A percentile compares a stretch with the other conserved stretches of the same genome.
These are phyloP conservation scores for Mycena rosella DNA, from an alignment of 768 basidiomycete genomes.

Conservation along the genomic window DNA sequence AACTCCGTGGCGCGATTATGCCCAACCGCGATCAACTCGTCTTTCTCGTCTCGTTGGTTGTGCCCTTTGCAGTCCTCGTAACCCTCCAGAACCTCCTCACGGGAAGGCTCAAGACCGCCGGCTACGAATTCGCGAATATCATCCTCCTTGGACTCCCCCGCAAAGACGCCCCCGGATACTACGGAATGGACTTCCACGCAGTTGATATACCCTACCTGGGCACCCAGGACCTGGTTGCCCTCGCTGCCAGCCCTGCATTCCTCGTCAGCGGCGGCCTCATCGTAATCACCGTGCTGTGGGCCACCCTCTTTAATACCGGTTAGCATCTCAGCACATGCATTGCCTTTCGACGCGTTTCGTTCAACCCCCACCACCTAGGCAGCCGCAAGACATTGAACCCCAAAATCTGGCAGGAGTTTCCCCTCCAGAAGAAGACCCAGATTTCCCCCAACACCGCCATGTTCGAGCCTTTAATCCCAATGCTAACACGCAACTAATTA, in stretches of 20 bases:
- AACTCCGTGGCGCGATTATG: slow-evolving; percentile 49
- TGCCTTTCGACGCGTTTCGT: slow-evolving; percentile 34
- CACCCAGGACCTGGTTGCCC: slow-evolving; percentile 52
- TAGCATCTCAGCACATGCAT: slow-evolving; percentile 11
- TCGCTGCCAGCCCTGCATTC: slow-evolving; percentile 59
- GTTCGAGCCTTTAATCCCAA: slow-evolving; percentile 59
- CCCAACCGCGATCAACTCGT: slow-evolving; percentile 68
- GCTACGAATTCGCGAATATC: slow-evolving; percentile 69
- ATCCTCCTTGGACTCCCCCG: slow-evolving; percentile 72
- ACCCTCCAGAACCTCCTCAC: slow-evolving; percentile 56
- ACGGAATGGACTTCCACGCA: slow-evolving; percentile 46
- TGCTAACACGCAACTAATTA: slow-evolving; percentile 19
- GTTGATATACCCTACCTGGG: slow-evolving; percentile 53
- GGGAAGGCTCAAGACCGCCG: slow-evolving; percentile 60
- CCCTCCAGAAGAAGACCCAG: slow-evolving; percentile 82
- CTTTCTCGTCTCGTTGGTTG: slow-evolving; percentile 67
- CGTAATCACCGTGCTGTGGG: slow-evolving; percentile 63
- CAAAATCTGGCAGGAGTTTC: slow-evolving; percentile 83
- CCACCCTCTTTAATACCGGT: slow-evolving; percentile 63
- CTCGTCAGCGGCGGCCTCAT: slow-evolving; percentile 66
- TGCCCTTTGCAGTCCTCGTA: slow-evolving; percentile 63
- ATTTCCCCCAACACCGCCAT: slow-evolving; percentile 97
- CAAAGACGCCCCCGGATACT: slow-evolving; percentile 44
- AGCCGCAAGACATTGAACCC: slow-evolving; percentile 79
- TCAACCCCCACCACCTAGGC: slow-evolving; percentile 23